Evolutionary conservation across 768 basidiomycete species (phyloP), one percentile per base, ranked within the genome.

Genomic region (Mycena latifolia): DNA sequence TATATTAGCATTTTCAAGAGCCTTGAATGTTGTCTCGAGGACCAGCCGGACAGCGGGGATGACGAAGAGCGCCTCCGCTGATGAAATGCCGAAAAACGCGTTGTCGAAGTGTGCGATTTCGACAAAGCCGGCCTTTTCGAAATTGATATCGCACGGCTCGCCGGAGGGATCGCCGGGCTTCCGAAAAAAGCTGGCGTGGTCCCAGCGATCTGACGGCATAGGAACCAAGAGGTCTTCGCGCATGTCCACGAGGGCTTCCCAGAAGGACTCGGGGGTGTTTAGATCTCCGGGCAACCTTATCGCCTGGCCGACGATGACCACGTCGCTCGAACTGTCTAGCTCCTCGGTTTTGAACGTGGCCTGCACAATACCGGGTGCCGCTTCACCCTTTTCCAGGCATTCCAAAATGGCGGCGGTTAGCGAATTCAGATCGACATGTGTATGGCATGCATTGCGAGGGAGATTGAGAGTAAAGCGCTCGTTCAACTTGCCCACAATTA

Each of bases 241-340:
- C 62, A 75, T 71, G 50, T 76, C 74, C 39, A 77, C 67, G 18
- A 81, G 72, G 2, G 79, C 78, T 37, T 77, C 66, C 79, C 79
- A 79, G 62, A 80, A 74, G 17, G 59, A 55, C 41, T 73, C 69
- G 3, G 75, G 63, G 48, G 63, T 73, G 59, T 76, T 70, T 27
- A 81, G 75, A 39, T 74, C 77, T 5, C 79, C 79, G 5, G 79
- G 79, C 24, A 81, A 68, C 20, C 79, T 74, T 11, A 80, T 62
- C 5, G 79, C 74, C 51, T 78, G 78, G 15, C 79, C 79, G 33
- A 81, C 77, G 50, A 81, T 77, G 48, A 78, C 79, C 11, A 80
- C 72, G n/a, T 78, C 77, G 43, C 77, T 73, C 33, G 39, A 9
- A 2, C 24, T 18, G 4, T 2, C 18, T 14, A 3, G 6, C 17